Base-by-base conservation (phyloP, 2,329 filamentous ascomycete species). In the Fusarium burgessii region DNA sequence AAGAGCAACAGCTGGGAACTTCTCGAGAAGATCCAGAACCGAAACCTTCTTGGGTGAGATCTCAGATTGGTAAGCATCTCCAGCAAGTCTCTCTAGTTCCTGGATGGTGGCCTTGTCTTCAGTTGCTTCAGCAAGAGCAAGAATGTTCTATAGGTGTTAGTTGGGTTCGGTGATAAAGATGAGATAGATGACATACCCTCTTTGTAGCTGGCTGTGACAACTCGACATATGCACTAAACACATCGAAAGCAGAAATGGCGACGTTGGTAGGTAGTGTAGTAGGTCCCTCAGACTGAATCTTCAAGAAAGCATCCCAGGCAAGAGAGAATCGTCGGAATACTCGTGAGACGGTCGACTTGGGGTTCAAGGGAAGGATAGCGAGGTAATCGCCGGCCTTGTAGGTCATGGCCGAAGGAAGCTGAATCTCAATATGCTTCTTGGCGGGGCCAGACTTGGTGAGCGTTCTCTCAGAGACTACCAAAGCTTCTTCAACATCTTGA, bases 331-430 rank as follows among this genome's bases (percentile, higher is more conserved):
- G 84, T 20, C 86, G 83, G 80, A 94, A 88, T 0, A 88, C 91
- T 12, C 91, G 85, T 7, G 85, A 84, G 5, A 95, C 87, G 13
- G 84, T 89, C 33, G 85, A 80, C 47, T 84, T 84, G 3, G 89
- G 89, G 77, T 95, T 95, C 33, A 93, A 80, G 0, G 93, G 93
- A 2, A 94, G 82, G 5, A 94, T 84, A 0, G 91, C 91, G 1
- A 95, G 85, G 77, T 96, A 95, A 76, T 95, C 93, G 17, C 93
- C 93, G 4, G 91, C 87, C 41, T 87, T 85, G 80, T 95, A 95
- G 0, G 84, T 86, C 83, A 89, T 85, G 54, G 86, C 88, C 0
- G 84, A 86, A 0, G 93, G 92, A 2, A 95, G 84, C 65, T 89
- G 87, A 36, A 94, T 88, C 68, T 89, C 89, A 23, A 93, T 86